These are phyloP conservation scores for Penicillium sp. DNA, from an alignment of 2,329 filamentous ascomycete species.

Conservation along the genomic window DNA sequence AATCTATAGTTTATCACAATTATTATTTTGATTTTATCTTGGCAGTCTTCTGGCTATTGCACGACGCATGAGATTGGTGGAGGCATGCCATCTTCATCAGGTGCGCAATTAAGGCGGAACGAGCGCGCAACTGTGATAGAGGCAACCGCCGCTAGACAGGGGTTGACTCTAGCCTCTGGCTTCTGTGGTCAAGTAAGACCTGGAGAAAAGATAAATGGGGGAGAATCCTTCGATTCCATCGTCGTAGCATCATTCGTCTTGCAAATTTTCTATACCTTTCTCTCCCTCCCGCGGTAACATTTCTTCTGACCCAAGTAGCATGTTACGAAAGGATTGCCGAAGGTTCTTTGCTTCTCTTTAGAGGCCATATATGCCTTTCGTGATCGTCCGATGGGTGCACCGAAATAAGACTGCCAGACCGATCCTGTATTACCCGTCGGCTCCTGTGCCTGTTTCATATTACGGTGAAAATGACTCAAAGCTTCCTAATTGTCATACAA, in stretches of 20 bases:
- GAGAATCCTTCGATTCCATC: no score
- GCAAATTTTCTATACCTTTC: no score
- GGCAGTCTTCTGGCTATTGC: background rate
- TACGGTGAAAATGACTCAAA: no score
- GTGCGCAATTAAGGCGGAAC: background rate
- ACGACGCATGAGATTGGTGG: background rate
- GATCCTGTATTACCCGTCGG: background rate
- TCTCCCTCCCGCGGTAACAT: background rate
- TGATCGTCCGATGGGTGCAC: background rate
- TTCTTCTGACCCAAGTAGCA: background rate
- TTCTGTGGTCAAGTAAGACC: background rate
- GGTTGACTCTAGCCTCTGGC: background rate
- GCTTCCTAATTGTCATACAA: no score
- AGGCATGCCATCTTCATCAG: background rate
- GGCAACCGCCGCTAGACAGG: no score
- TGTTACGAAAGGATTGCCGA: background rate
- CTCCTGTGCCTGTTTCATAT: no score
- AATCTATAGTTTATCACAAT: conserved; percentile 9
- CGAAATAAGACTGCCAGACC: background rate
- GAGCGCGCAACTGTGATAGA: background rate
- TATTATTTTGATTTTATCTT: background rate
- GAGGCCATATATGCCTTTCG: conserved; percentile 8
- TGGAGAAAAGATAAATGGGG: no score
- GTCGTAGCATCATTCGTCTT: no score
- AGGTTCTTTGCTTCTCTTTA: conserved; percentile 7